Evolutionary conservation across 345 rosid species (phyloP), one percentile per base, ranked within the genome.

Genomic region (Citrus glauca): DNA sequence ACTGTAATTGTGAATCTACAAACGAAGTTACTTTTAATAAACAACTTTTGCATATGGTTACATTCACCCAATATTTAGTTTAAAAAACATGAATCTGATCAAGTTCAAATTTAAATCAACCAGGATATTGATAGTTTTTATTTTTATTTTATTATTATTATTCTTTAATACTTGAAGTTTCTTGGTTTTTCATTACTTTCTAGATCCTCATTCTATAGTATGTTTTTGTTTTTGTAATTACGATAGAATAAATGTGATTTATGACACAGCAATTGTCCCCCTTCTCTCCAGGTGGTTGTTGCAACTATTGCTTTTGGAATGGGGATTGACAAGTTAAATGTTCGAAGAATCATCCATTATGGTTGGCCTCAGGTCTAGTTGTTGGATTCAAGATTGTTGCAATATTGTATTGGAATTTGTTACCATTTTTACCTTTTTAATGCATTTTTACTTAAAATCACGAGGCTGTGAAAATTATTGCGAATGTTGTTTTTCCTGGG

Each of bases 271-370:
- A 40, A 35, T 40, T 81, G 50, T 67, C 42, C 33, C 60, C 71
- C 17, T 69, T 38, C 33, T 28, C 56, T 84, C 64, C 79, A 91
- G 98, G 95, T 94, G 77, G 90, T 94, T 75, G 95, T 93, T 70
- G 97, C 98, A 17, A 94, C 98, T 24, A 82, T 94, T 74, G 98
- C 98, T 62, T 94, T 94, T 81, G 98, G 98, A 75, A 94, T 94
- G 98, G 98, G 98, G 61, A 94, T 94, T 65, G 97, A 94, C 89
- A 91, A 91, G 84, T 85, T 79, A 81, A 91, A 94, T 79, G 94
- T 94, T 60, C 81, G 97, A 79, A 85, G 86, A 85, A 88, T 94
- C 77, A 86, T 94, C 62, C 98, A 94, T 83, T 94, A 94, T 76
- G 98, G 98, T 75, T 94, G 93, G 98, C 98, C 97, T 25, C 98